These are phyloP conservation scores for Penicillium sclerotiorum DNA, from an alignment of 2,329 filamentous ascomycete species.

Conservation along the genomic window DNA sequence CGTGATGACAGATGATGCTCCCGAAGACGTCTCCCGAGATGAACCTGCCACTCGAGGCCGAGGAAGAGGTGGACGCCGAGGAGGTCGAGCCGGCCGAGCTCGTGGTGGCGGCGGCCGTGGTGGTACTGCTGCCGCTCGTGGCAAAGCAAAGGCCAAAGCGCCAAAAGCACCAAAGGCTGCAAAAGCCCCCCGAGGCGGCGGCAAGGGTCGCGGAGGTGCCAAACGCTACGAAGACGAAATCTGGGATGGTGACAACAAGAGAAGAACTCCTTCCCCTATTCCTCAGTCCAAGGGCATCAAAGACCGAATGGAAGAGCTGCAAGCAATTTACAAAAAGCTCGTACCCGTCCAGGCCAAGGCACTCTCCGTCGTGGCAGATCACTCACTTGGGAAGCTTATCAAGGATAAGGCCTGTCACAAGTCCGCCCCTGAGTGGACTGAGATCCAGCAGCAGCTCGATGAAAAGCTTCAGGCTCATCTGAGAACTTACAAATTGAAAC, in stretches of 20 bases:
- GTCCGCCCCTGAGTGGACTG: conserved; percentile 42
- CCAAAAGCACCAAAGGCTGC: conserved; percentile 22
- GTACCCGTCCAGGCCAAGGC: conserved; percentile 45
- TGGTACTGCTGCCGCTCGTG: conserved; percentile 22
- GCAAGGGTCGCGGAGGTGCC: conserved; percentile 27
- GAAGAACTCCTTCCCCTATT: conserved; percentile 39
- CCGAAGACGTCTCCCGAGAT: background rate
- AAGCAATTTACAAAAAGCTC: conserved; percentile 45
- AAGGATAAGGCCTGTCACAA: conserved; percentile 46
- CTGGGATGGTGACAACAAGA: conserved; percentile 34
- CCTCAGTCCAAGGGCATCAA: conserved; percentile 42
- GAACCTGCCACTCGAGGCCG: conserved; percentile 11
- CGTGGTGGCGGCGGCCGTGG: conserved; percentile 39
- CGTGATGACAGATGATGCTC: conserved; percentile 7
- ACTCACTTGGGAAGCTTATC: conserved; percentile 41
- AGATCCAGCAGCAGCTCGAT: conserved; percentile 36
- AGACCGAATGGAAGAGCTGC: conserved; percentile 46
- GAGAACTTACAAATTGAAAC: conserved; percentile 38
- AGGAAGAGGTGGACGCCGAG: conserved; percentile 16
- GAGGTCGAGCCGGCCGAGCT: conserved; percentile 29
- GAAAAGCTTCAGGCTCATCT: conserved; percentile 31
- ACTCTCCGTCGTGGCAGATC: conserved; percentile 42
- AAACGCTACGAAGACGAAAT: conserved; percentile 30
- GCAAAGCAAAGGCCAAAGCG: conserved; percentile 30
- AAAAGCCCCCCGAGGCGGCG: conserved; percentile 21